Percentiles rank a stretch among this genome's conserved stretches.
Evolutionary conservation across 129 eudicot species (phyloP).

Genomic region (Lactuca saligna): DNA sequence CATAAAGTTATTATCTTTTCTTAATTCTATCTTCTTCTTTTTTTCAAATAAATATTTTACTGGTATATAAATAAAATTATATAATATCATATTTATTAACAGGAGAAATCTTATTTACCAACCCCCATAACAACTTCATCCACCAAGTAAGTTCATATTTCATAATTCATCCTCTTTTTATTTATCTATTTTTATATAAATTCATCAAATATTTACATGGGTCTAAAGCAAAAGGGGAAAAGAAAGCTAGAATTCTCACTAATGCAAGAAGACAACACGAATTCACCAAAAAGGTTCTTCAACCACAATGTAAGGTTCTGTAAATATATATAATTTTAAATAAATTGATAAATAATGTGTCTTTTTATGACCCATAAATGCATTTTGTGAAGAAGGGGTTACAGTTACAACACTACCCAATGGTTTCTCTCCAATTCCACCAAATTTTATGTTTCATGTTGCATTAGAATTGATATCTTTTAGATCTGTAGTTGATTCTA

Average conservation of each 20-base stretch:
- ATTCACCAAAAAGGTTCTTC: slow-evolving; percentile 28
- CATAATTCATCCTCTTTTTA: background rate
- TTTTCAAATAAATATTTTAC: slow-evolving; percentile 3
- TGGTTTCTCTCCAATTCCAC: too few relatives aligned
- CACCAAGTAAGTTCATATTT: slow-evolving; percentile 38
- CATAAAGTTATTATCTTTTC: slow-evolving; percentile 33
- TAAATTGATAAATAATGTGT: too few relatives aligned
- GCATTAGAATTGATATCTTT: too few relatives aligned
- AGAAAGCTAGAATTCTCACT: slow-evolving; percentile 27
- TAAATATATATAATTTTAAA: too few relatives aligned
- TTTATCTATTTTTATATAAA: background rate
- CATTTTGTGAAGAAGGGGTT: too few relatives aligned
- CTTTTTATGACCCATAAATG: too few relatives aligned
- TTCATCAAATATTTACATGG: slow-evolving; percentile 30
- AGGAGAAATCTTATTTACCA: slow-evolving; percentile 22
- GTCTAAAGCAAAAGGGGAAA: slow-evolving; percentile 31
- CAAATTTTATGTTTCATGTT: too few relatives aligned
- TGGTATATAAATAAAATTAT: background rate
- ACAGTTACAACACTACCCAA: too few relatives aligned
- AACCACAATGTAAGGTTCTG: too few relatives aligned
- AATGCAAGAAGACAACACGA: slow-evolving; percentile 15
- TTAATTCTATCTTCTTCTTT: slow-evolving; percentile 7
- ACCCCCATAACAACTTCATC: slow-evolving; percentile 19
- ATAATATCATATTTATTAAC: slow-evolving; percentile 15
- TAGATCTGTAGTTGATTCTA: too few relatives aligned